Evolutionary conservation across 768 basidiomycete genomes (phyloP).

Genomic region (Termitomyces sp.): DNA sequence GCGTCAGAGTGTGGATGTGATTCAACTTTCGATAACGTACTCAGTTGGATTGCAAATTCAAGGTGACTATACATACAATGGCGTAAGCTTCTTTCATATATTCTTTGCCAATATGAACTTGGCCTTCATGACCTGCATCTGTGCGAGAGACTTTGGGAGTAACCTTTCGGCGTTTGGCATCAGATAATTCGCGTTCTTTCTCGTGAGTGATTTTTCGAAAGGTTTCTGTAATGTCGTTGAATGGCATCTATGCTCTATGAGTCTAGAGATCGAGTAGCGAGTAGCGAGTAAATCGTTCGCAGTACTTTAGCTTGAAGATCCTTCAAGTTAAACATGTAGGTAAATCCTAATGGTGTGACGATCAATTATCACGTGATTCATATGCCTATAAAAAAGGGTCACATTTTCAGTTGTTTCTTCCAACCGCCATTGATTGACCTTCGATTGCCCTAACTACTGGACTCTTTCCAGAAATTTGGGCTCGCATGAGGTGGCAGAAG

Average conservation of each 20-base stretch:
- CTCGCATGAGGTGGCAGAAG: slow-evolving; percentile 27
- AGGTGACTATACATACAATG: slow-evolving; percentile 43
- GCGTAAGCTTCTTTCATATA: slow-evolving; percentile 76
- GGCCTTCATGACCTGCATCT: slow-evolving; percentile 35
- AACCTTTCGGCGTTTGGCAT: slow-evolving; percentile 52
- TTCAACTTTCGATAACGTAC: slow-evolving; percentile 47
- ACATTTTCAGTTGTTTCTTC: not conserved
- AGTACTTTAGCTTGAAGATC: no score
- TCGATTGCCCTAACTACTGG: not conserved
- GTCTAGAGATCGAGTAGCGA: not conserved
- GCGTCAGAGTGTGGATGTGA: slow-evolving; percentile 67
- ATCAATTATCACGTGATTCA: slow-evolving; percentile 6
- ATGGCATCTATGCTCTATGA: slow-evolving; percentile 43
- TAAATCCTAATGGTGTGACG: no score
- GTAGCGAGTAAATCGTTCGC: not conserved
- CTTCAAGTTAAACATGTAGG: no score
- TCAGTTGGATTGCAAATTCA: slow-evolving; percentile 1
- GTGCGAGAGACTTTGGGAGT: slow-evolving; percentile 26
- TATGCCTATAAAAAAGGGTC: not conserved
- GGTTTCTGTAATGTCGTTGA: slow-evolving; percentile 58
- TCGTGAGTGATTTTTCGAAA: slow-evolving; percentile 54
- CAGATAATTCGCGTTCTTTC: slow-evolving; percentile 39
- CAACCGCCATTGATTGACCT: slow-evolving; percentile 2
- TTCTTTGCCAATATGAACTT: slow-evolving; percentile 52
- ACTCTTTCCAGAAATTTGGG: slow-evolving; percentile 12